phyloP scores from a whole-genome alignment of 2,329 filamentous ascomycete genomes.

The Fusarium paranaense region DNA sequence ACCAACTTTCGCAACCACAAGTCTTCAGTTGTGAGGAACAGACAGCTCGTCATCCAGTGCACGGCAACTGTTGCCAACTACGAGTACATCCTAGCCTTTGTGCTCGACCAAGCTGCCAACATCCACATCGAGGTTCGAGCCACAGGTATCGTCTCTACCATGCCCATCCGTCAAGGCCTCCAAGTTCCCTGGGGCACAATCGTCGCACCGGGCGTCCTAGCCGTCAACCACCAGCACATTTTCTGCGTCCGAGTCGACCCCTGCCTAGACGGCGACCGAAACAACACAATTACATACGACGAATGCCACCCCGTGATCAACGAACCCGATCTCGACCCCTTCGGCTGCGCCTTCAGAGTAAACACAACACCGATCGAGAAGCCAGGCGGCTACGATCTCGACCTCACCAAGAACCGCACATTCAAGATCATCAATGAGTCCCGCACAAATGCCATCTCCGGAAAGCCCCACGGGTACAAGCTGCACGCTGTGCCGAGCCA shows the following conservation, averaged over 20 bases:
- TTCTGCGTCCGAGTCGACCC: constrained; percentile 72
- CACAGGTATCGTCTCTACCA: constrained; percentile 54
- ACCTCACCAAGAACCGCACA: constrained; percentile 57
- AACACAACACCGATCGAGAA: constrained; percentile 55
- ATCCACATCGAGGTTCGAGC: constrained; percentile 43
- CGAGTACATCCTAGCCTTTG: constrained; percentile 59
- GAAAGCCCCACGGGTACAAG: constrained; percentile 53
- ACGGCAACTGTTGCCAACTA: constrained; percentile 72
- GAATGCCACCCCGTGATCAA: constrained; percentile 24
- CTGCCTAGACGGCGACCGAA: constrained; percentile 67
- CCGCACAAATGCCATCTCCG: constrained; percentile 49
- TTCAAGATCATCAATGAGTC: constrained; percentile 60
- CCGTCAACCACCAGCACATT: constrained; percentile 74
- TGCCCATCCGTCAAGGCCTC: constrained; percentile 64
- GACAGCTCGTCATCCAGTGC: constrained; percentile 68
- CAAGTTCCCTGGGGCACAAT: constrained; percentile 66
- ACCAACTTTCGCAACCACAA: constrained; percentile 66
- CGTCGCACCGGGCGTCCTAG: constrained; percentile 68
- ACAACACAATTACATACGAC: constrained; percentile 45
- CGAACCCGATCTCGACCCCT: constrained; percentile 59
- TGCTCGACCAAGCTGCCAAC: constrained; percentile 64
- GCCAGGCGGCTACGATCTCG: constrained; percentile 59
- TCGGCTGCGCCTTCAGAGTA: constrained; percentile 58
- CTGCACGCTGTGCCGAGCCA: constrained; percentile 58
- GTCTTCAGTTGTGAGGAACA: constrained; percentile 63